Evolutionary conservation across 257 asterid species (phyloP).

Genomic region (Capsicum baccatum): DNA sequence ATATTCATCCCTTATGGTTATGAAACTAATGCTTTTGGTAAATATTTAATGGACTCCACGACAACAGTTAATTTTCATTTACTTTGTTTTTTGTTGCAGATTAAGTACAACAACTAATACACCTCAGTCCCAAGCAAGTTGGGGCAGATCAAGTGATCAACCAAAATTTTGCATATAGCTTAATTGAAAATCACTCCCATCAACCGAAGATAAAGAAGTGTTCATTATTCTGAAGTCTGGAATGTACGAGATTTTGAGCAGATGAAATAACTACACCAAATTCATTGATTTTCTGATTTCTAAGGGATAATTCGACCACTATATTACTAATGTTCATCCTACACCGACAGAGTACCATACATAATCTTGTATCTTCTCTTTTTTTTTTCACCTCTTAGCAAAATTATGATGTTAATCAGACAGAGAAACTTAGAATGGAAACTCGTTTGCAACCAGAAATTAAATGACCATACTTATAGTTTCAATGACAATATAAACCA

Average conservation of each 20-base stretch:
- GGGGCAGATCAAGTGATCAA: not conserved
- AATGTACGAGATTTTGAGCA: not conserved
- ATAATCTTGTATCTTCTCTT: not conserved
- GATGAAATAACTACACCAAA: not conserved
- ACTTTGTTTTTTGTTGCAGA: not conserved
- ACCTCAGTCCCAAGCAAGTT: not conserved
- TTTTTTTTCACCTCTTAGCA: not conserved
- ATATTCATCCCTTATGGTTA: not conserved
- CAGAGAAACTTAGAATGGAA: not conserved
- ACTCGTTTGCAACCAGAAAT: slow-evolving; percentile 15
- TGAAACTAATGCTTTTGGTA: not conserved
- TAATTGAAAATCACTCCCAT: slow-evolving; percentile 5
- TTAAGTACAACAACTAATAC: not conserved
- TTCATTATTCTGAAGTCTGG: not conserved
- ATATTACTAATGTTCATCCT: not conserved
- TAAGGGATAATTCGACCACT: not conserved
- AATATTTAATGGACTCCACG: not conserved
- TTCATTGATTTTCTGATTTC: not conserved
- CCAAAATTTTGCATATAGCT: not conserved
- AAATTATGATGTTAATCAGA: not conserved
- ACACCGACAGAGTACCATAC: not conserved
- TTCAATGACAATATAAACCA: slow-evolving; percentile 15
- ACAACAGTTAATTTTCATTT: slow-evolving; percentile 1
- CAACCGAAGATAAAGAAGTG: slow-evolving; percentile 2
- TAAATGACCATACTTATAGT: slow-evolving; percentile 18